These are phyloP conservation scores for Yarrowia sp. DNA, from an alignment of 805 yeast species.

Conservation along the genomic window DNA sequence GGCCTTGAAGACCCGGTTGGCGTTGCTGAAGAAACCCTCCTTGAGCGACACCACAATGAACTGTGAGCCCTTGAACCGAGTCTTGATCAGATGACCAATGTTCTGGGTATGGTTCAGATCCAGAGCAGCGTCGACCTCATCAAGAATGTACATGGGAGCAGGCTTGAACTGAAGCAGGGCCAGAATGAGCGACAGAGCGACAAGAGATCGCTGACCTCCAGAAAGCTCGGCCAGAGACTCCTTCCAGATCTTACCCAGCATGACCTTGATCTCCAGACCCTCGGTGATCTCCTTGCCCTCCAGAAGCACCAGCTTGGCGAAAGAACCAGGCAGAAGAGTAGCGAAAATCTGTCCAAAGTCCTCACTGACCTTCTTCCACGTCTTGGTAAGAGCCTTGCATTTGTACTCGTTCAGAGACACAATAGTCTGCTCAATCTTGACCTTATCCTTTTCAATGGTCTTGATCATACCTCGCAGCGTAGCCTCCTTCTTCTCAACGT, in stretches of 20 bases:
- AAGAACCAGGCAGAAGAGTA: conserved; percentile 86
- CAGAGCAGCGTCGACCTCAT: conserved; percentile 98
- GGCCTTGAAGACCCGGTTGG: conserved; percentile 91
- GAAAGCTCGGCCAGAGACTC: conserved; percentile 92
- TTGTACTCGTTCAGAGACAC: conserved; percentile 84
- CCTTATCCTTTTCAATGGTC: conserved; percentile 87
- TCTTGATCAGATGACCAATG: conserved; percentile 94
- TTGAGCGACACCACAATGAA: conserved; percentile 95
- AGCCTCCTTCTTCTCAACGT: conserved; percentile 84
- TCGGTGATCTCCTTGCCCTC: conserved; percentile 83
- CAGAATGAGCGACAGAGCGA: conserved; percentile 89
- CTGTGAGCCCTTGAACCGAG: conserved; percentile 93
- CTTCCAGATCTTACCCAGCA: conserved; percentile 93
- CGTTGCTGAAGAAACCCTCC: conserved; percentile 98
- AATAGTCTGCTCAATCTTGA: conserved; percentile 88
- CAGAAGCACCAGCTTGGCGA: conserved; percentile 84
- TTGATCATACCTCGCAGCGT: conserved; percentile 78
- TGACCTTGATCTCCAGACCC: conserved; percentile 89
- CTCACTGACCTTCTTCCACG: conserved; percentile 83
- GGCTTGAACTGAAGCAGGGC: conserved; percentile 94
- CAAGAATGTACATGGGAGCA: conserved; percentile 97
- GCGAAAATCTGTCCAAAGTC: conserved; percentile 92
- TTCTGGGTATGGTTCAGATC: conserved; percentile 97
- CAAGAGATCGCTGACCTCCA: conserved; percentile 96
- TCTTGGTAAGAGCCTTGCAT: conserved; percentile 76